Conservation (phyloP, 2,329 filamentous ascomycete species). For the Sporothrix mexicana region DNA sequence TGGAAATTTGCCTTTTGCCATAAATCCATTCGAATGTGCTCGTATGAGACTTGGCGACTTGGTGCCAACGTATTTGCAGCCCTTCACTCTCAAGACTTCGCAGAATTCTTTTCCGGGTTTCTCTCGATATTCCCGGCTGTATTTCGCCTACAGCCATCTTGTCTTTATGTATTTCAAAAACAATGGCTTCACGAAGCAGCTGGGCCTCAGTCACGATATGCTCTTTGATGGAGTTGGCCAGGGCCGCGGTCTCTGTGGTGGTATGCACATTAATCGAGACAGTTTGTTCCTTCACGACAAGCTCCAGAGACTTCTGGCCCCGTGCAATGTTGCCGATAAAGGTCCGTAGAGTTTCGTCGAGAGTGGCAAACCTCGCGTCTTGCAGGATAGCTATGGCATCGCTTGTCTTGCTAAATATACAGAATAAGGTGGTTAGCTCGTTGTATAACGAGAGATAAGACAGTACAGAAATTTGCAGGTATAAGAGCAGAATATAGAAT, state of each 20-base stretch:
- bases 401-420: slow-evolving; percentile 4
- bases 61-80: neutral
- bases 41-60: neutral
- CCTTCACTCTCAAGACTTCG: neutral
- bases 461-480: neutral
- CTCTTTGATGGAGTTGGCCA: neutral
- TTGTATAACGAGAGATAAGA: neutral
- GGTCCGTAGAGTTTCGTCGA: neutral
- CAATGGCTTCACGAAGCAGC: neutral
- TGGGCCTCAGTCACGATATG: neutral
- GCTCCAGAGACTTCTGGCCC: neutral
- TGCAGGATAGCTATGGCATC: slow-evolving; percentile 16
- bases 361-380: neutral
- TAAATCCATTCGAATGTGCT: slow-evolving; percentile 25
- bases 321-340: slow-evolving; percentile 11
- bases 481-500: no score
- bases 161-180: neutral
- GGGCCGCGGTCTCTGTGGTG: neutral
- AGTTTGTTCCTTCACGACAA: neutral
- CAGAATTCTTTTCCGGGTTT: neutral
- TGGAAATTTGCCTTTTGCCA: no score
- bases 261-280: neutral
- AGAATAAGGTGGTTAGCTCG: neutral
- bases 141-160: neutral
- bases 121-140: neutral